Conservation (phyloP, 495 filamentous ascomycete species). For the Monascus purpureus region DNA sequence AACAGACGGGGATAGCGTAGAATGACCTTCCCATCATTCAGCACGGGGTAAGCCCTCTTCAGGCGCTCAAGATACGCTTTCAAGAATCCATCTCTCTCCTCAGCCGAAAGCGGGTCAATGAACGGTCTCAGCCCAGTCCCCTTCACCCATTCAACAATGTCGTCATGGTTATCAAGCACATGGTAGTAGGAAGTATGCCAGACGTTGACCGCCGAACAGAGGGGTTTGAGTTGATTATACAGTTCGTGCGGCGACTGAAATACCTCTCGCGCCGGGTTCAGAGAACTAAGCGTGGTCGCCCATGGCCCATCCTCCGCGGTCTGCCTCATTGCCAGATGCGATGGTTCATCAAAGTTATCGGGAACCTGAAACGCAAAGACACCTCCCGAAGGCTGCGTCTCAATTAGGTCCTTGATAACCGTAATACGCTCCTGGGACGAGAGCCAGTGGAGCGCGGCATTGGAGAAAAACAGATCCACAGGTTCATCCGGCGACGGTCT, state of each 20-base stretch:
- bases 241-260: conserved; percentile 31
- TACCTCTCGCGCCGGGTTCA: conserved; percentile 26
- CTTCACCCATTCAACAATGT: conserved; percentile 44
- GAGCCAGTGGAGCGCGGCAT: conserved; percentile 44
- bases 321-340: conserved; percentile 34
- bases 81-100: conserved; percentile 25
- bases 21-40: conserved; percentile 30
- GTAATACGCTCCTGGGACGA: conserved; percentile 22
- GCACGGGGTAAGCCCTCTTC: conserved; percentile 19
- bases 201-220: conserved; percentile 26
- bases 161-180: conserved; percentile 26
- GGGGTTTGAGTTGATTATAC: conserved; percentile 31
- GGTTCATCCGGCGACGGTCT: conserved; percentile 6
- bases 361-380: conserved; percentile 42
- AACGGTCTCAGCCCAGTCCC: conserved; percentile 39
- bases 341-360: conserved; percentile 33
- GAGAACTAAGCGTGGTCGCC: conserved; percentile 11
- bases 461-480: conserved; percentile 37
- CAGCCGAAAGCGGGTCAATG: conserved; percentile 22
- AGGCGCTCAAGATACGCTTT: conserved; percentile 24
- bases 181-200: conserved; percentile 41
- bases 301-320: conserved; percentile 25
- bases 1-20: conserved; percentile 34
- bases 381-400: conserved; percentile 22
- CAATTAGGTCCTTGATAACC: conserved; percentile 25